Evolutionary conservation across 306 rosid genomes (phyloP), one percentile per base, ranked within the genome.

Genomic region (Inga leiocalycina): DNA sequence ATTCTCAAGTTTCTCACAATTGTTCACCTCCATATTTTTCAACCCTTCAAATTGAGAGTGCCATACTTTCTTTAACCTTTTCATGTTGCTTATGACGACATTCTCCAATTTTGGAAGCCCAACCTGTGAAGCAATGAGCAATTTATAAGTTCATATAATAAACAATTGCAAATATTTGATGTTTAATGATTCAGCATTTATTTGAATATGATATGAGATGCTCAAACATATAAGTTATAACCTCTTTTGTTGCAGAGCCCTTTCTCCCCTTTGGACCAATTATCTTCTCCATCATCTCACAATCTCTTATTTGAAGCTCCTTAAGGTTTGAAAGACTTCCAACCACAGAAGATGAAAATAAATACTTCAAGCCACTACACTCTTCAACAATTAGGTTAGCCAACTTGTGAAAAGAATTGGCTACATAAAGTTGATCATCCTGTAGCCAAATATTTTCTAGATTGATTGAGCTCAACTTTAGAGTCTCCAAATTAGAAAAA

Each of bases 401-500:
- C 37, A 62, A 62, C 6, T 62, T 62, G 3, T 62, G 69, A 27
- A 62, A 3, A 27, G 69, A 62, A 13, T 27, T 59, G 17, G 15
- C 20, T 49, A 4, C 14, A 43, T 2, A 17, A 24, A 15, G 64
- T 24, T 70, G 44, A 41, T 83, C 5, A 7, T 83, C 56, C 2
- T 77, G 66, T 35, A 4, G 39, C 81, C 82, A 16, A 4, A 62
- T 27, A 11, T 62, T 62, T 11, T 62, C 19, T 12, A 27, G 7
- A 24, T 62, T 4, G 80, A 39, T 48, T 2, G 79, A 46, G 13
- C 79, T 27, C 51, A 81, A 35, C 74, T 45, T 57, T 14, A 80
- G 27, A 2, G 22, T 75, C 75, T 80, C 39, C 74, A 84, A 27
- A 16, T 24, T 66, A 5, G 79, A 30, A 8, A 80, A 80, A n/a